Conservation (phyloP, 2,329 filamentous ascomycete genomes). For the Westerdykella aurantiaca region DNA sequence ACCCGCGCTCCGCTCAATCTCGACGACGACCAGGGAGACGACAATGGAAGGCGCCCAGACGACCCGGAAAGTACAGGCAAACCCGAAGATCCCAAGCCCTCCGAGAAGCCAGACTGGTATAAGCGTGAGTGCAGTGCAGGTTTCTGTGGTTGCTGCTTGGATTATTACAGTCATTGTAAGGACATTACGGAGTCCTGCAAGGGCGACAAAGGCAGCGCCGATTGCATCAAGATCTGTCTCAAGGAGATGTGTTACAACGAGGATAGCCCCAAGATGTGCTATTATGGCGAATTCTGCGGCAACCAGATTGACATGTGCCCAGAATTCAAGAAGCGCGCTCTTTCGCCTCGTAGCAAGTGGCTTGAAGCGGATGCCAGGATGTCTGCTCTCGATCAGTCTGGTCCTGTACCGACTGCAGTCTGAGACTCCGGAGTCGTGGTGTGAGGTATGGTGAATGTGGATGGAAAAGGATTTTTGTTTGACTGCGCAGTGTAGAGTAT, state of each 20-base stretch:
- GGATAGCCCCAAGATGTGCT: background rate
- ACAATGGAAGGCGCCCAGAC: conserved; percentile 8
- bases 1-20: conserved; percentile 18
- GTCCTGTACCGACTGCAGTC: too few relatives aligned
- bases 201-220: conserved; percentile 9
- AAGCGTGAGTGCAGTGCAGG: background rate
- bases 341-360: background rate
- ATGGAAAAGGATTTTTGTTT: too few relatives aligned
- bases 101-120: background rate
- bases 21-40: conserved; percentile 24
- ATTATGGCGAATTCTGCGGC: background rate
- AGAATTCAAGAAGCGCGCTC: background rate
- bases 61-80: background rate
- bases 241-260: background rate
- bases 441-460: too few relatives aligned
- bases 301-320: background rate
- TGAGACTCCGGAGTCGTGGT: too few relatives aligned
- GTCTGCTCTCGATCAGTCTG: background rate
- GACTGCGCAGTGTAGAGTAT: too few relatives aligned
- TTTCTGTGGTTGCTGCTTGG: background rate
- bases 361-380: background rate
- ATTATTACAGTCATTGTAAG: background rate
- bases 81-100: background rate
- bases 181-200: background rate
- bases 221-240: background rate